Evolutionary conservation across 73 alveolate genomes (phyloP).

Genomic region (Vitrella brassicaformis): DNA sequence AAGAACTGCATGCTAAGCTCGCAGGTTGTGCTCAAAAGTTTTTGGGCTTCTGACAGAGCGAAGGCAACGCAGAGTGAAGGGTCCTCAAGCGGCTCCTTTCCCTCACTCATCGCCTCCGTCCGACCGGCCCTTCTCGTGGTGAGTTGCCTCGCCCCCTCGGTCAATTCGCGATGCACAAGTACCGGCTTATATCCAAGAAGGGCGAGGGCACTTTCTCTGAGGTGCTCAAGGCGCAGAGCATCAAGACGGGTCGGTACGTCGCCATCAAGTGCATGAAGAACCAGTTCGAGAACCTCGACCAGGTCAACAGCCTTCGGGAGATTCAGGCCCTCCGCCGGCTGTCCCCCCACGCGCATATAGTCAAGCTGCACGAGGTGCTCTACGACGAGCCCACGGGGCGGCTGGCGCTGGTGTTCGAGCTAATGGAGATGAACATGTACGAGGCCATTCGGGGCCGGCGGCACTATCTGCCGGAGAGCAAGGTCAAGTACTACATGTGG

Average conservation of each 20-base stretch:
- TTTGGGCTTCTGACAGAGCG: too few species aligned
- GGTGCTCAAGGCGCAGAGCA: slow-evolving; percentile 85
- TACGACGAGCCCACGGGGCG: slow-evolving; percentile 96
- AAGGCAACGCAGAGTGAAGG: too few species aligned
- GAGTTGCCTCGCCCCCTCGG: too few species aligned
- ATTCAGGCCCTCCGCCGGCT: slow-evolving; percentile 59
- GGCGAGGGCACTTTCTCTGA: slow-evolving; percentile 95
- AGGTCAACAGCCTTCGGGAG: slow-evolving; percentile 63
- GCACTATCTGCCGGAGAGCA: slow-evolving; percentile 68
- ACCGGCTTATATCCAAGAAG: slow-evolving; percentile 44
- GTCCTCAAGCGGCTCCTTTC: too few species aligned
- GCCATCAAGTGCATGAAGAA: slow-evolving; percentile 79
- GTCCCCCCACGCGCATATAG: slow-evolving; percentile 82
- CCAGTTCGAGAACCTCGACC: slow-evolving; percentile 65
- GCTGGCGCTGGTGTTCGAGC: slow-evolving; percentile 93
- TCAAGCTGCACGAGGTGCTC: slow-evolving; percentile 80
- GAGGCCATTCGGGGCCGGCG: slow-evolving; percentile 85
- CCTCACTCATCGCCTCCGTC: too few species aligned
- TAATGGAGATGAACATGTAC: slow-evolving; percentile 93
- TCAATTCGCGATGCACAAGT: slow-evolving; percentile 31
- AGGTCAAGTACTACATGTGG: slow-evolving; percentile 74
- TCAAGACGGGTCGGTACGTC: slow-evolving; percentile 71
- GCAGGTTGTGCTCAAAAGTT: too few species aligned
- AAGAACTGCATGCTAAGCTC: too few species aligned
- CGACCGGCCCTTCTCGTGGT: too few species aligned